A percentile compares a stretch with the other conserved stretches of the same genome.
phyloP scores from a whole-genome alignment of 768 basidiomycete genomes.

The Calvatia gigantea region DNA sequence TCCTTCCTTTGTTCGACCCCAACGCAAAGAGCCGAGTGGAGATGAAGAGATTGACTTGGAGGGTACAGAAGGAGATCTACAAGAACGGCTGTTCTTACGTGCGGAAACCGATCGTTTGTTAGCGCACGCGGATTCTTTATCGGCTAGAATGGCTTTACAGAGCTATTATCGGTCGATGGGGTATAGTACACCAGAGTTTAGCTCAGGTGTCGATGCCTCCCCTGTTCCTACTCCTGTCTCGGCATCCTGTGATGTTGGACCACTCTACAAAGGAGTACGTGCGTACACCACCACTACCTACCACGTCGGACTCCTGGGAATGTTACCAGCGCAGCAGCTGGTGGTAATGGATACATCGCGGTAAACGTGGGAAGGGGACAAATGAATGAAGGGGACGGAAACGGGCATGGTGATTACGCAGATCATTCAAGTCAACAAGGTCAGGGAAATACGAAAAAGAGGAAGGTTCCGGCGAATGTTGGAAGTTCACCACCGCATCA shows the following conservation, averaged over 20 bases:
- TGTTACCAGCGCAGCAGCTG: not conserved
- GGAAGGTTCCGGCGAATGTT: slow-evolving; percentile 76
- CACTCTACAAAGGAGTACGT: not conserved
- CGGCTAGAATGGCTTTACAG: slow-evolving; percentile 57
- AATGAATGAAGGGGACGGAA: slow-evolving; percentile 54
- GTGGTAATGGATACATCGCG: not conserved
- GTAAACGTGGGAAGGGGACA: slow-evolving; percentile 18
- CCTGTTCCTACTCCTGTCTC: not conserved
- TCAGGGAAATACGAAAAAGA: slow-evolving; percentile 83
- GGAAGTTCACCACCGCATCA: slow-evolving; percentile 36
- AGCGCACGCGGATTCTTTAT: slow-evolving; percentile 54
- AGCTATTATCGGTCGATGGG: slow-evolving; percentile 43
- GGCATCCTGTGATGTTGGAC: not conserved
- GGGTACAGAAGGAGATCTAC: slow-evolving; percentile 46
- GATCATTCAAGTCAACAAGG: slow-evolving; percentile 75
- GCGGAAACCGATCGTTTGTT: slow-evolving; percentile 9
- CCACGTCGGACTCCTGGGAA: too few species aligned
- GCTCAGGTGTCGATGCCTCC: not conserved
- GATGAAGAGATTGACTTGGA: slow-evolving; percentile 9
- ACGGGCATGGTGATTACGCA: slow-evolving; percentile 56
- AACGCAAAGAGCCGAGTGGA: not conserved
- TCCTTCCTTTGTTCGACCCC: not conserved
- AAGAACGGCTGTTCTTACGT: slow-evolving; percentile 40
- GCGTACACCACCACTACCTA: not conserved
- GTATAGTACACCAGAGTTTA: not conserved